Percentiles rank a stretch among this genome's conserved stretches.
phyloP scores from a whole-genome alignment of 2,329 filamentous ascomycete genomes.

The Ascochyta lentis region DNA sequence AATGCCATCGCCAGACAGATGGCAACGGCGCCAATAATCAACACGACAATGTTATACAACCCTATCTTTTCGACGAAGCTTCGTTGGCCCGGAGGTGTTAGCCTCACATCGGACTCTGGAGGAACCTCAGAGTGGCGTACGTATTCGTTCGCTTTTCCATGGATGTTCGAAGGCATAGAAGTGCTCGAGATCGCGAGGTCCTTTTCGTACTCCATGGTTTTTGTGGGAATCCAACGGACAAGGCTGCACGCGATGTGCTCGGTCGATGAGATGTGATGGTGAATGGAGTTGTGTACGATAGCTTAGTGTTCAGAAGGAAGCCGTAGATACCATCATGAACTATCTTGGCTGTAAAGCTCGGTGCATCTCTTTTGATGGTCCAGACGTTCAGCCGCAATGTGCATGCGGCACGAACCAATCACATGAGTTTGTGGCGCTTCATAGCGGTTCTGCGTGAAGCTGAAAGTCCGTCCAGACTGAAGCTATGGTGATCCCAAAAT shows the following conservation, averaged over 20 bases:
- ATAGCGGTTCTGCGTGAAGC: conserved; percentile 1
- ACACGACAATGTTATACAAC: conserved; percentile 10
- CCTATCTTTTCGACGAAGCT: conserved; percentile 12
- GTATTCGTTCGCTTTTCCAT: background rate
- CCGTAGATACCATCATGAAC: no score
- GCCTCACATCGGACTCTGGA: background rate
- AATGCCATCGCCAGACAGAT: conserved; percentile 10
- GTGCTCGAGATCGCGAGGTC: background rate
- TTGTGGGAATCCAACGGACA: no score
- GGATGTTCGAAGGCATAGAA: background rate
- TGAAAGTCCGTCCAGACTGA: conserved; percentile 1
- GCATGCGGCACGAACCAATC: background rate
- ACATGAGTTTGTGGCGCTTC: background rate
- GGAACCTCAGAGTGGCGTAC: background rate
- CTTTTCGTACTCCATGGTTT: background rate
- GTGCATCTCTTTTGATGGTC: background rate
- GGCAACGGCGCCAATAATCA: conserved; percentile 4
- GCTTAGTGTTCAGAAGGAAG: no score
- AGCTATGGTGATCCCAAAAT: background rate
- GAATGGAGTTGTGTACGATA: no score
- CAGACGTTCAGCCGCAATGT: conserved; percentile 4
- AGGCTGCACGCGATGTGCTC: no score
- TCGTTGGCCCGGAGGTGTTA: background rate
- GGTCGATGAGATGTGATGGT: no score
- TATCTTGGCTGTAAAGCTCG: background rate